A percentile compares a stretch with the other conserved stretches of the same genome.
Conservation (phyloP, 129 eudicot species). For the Flaveria linearis region DNA sequence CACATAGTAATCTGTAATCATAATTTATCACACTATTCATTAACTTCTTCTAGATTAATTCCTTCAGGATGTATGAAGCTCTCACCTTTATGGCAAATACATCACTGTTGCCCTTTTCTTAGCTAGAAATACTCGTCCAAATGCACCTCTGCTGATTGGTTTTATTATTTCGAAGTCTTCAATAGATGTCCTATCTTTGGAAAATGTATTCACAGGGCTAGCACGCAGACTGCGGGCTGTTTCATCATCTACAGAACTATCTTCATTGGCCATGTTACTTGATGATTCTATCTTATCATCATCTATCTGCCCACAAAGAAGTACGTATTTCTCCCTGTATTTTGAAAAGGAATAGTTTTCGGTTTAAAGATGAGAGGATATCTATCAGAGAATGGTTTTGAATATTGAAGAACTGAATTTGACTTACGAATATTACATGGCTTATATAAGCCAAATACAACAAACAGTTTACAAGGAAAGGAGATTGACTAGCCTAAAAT, state of each 20-base stretch:
- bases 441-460: too few relatives aligned
- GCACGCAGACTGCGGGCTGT: slow-evolving; percentile 78
- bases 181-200: slow-evolving; percentile 90
- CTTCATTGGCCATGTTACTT: slow-evolving; percentile 58
- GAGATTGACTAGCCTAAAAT: too few relatives aligned
- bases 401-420: too few relatives aligned
- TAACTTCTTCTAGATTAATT: not conserved
- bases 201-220: slow-evolving; percentile 74
- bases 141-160: slow-evolving; percentile 99
- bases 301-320: slow-evolving; percentile 90
- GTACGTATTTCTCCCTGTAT: slow-evolving; percentile 90
- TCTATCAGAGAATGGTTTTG: too few relatives aligned
- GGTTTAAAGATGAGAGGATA: slow-evolving; percentile 19
- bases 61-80: slow-evolving; percentile 24
- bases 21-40: not conserved
- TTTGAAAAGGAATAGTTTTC: slow-evolving; percentile 16
- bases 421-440: too few relatives aligned
- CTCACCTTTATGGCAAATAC: slow-evolving; percentile 96
- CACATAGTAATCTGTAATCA: not conserved
- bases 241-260: slow-evolving; percentile 81
- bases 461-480: too few relatives aligned
- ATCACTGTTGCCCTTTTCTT: slow-evolving; percentile 94
- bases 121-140: slow-evolving; percentile 95
- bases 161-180: slow-evolving; percentile 99
- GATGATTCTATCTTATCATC: slow-evolving; percentile 73